Conservation (phyloP, 2,329 filamentous ascomycete species). For the Penicillium sp. region DNA sequence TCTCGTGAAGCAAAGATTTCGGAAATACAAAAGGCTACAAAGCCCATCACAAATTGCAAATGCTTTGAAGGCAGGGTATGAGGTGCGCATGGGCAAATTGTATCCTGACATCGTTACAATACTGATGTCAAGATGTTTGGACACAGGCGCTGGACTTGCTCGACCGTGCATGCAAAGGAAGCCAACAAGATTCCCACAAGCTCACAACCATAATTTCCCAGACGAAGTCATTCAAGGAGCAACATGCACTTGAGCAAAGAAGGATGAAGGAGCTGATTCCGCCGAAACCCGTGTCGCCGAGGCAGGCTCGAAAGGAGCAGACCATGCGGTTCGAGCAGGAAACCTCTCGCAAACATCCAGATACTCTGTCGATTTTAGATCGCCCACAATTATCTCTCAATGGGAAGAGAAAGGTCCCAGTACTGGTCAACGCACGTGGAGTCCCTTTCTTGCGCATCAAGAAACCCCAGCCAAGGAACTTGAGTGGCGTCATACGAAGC, state of each 20-base stretch:
- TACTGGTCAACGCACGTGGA: constrained; percentile 45
- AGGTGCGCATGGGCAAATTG: constrained; percentile 29
- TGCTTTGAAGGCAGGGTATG: constrained; percentile 46
- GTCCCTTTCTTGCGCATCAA: constrained; percentile 48
- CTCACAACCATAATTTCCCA: constrained; percentile 33
- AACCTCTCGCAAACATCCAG: constrained; percentile 36
- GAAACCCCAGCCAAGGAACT: constrained; percentile 45
- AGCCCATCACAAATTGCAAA: constrained; percentile 44
- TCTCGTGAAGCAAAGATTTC: constrained; percentile 42
- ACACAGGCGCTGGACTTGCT: constrained; percentile 43
- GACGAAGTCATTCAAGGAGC: constrained; percentile 24
- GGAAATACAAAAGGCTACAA: constrained; percentile 39
- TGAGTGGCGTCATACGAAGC: constrained; percentile 41
- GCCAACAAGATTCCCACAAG: constrained; percentile 25
- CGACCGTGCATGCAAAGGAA: constrained; percentile 35
- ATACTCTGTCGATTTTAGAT: constrained; percentile 37
- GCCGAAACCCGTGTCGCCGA: constrained; percentile 26
- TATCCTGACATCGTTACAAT: not conserved
- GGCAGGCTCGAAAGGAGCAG: constrained; percentile 29
- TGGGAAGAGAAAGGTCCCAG: constrained; percentile 44
- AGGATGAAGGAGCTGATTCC: constrained; percentile 17
- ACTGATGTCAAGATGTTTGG: constrained; percentile 6
- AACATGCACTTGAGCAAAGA: constrained; percentile 25
- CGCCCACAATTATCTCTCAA: constrained; percentile 37
- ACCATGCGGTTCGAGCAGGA: constrained; percentile 28